phyloP scores from a whole-genome alignment of 164 flowering plant species.

The Vitis riparia region DNA sequence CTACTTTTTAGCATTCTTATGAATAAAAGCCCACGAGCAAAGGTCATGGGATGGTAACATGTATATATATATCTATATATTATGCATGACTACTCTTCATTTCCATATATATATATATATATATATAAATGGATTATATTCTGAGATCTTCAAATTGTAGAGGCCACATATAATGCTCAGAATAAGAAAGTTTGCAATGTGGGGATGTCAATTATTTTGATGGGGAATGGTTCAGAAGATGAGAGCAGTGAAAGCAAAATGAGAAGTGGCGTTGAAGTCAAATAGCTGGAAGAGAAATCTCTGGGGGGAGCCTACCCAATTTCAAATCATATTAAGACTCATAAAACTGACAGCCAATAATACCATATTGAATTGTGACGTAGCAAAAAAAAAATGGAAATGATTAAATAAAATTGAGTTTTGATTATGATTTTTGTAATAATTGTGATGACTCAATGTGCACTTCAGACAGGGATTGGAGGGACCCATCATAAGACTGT shows the following conservation, averaged over 20 bases:
- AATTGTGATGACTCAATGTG: constrained; percentile 25
- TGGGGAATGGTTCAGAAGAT: constrained; percentile 4
- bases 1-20: not conserved
- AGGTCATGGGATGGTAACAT: not conserved
- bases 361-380: constrained; percentile 19
- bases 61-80: not conserved
- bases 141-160: constrained; percentile 3
- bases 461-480: constrained; percentile 19
- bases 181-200: constrained; percentile 10
- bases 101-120: not conserved
- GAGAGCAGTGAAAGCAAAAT: not conserved
- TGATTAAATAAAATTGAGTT: constrained; percentile 6
- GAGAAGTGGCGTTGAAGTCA: constrained; percentile 20
- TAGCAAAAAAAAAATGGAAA: constrained; percentile 15
- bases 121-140: constrained; percentile 16
- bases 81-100: constrained; percentile 3
- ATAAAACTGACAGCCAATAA: constrained; percentile 14
- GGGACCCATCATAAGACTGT: constrained; percentile 7
- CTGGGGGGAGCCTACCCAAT: constrained; percentile 4
- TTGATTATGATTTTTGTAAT: constrained; percentile 1
- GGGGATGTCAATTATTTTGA: constrained; percentile 9
- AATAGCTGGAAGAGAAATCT: constrained; percentile 3
- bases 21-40: not conserved
- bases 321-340: not conserved
- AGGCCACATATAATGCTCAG: constrained; percentile 5